These are phyloP conservation scores for Venturia pyrina DNA, from an alignment of 2,329 filamentous ascomycete genomes.

Conservation along the genomic window DNA sequence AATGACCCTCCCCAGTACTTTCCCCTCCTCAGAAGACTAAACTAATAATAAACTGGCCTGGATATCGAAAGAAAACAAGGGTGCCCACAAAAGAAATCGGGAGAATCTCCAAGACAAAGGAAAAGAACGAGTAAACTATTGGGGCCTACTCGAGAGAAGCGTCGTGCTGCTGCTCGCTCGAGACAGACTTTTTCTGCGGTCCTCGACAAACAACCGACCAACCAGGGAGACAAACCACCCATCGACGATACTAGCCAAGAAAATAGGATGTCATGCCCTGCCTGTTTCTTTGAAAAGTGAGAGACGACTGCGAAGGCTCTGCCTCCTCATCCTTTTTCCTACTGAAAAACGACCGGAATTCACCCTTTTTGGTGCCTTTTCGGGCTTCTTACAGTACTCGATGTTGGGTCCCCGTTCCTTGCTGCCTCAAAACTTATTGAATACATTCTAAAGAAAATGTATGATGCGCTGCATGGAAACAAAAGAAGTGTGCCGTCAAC, in stretches of 20 bases:
- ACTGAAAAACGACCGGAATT: neutral
- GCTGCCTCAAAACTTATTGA: neutral
- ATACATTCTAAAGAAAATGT: neutral
- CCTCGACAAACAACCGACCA: neutral
- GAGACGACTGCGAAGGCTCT: neutral
- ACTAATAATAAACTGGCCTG: slow-evolving; percentile 5
- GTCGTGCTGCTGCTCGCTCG: neutral
- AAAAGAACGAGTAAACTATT: neutral
- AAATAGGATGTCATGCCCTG: neutral
- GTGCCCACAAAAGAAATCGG: neutral
- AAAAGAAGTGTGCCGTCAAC: neutral
- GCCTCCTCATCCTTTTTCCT: neutral
- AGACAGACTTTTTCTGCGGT: neutral
- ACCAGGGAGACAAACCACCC: neutral
- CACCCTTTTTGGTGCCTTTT: neutral
- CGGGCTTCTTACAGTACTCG: neutral
- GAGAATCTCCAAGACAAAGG: slow-evolving; percentile 4
- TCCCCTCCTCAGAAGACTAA: neutral
- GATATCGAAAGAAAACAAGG: neutral
- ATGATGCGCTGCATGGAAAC: slow-evolving; percentile 1
- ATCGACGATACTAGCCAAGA: neutral
- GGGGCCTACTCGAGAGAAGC: neutral
- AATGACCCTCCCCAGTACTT: neutral
- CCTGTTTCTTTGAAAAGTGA: neutral
- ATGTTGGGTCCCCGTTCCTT: neutral